Percentiles rank a stretch among this genome's conserved stretches.
These are phyloP conservation scores for Phytophthora brassicae DNA, from an alignment of 352 stramenopile genomes.

Conservation along the genomic window DNA sequence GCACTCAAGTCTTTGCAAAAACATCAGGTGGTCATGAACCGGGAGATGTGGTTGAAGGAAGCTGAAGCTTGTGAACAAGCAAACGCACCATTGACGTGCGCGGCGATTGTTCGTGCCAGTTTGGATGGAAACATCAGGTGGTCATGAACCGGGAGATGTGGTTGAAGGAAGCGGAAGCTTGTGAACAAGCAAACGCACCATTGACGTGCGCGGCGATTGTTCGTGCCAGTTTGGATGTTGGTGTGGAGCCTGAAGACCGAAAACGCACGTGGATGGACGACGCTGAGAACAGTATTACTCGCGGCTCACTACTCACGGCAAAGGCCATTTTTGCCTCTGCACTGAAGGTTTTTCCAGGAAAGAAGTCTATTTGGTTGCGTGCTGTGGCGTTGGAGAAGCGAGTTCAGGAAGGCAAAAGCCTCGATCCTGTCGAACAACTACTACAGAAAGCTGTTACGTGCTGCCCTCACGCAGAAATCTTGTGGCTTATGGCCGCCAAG, in stretches of 20 bases:
- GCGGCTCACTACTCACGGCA: slow-evolving; percentile 89
- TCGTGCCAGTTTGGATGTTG: slow-evolving; percentile 91
- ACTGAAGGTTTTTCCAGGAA: slow-evolving; percentile 86
- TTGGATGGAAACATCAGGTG: slow-evolving; percentile 89
- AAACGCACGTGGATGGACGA: slow-evolving; percentile 98
- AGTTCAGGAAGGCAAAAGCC: slow-evolving; percentile 79
- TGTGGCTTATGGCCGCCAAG: slow-evolving; percentile 98
- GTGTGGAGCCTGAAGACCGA: slow-evolving; percentile 95
- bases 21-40: slow-evolving; percentile 92
- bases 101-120: slow-evolving; percentile 94
- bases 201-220: slow-evolving; percentile 96
- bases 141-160: slow-evolving; percentile 95
- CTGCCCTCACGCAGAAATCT: slow-evolving; percentile 94
- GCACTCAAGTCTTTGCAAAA: slow-evolving; percentile 89
- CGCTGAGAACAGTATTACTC: slow-evolving; percentile 89
- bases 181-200: slow-evolving; percentile 89
- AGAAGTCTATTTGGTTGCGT: slow-evolving; percentile 96
- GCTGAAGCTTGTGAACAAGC: slow-evolving; percentile 93
- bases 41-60: slow-evolving; percentile 96
- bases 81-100: slow-evolving; percentile 92
- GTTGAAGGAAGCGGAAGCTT: slow-evolving; percentile 96
- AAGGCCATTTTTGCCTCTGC: slow-evolving; percentile 94
- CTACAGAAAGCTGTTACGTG: slow-evolving; percentile 92
- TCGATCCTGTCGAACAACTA: slow-evolving; percentile 83
- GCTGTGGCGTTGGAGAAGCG: slow-evolving; percentile 97